Evolutionary conservation across 2,329 filamentous ascomycete genomes (phyloP).

Genomic region (Lecanicillium sp.): DNA sequence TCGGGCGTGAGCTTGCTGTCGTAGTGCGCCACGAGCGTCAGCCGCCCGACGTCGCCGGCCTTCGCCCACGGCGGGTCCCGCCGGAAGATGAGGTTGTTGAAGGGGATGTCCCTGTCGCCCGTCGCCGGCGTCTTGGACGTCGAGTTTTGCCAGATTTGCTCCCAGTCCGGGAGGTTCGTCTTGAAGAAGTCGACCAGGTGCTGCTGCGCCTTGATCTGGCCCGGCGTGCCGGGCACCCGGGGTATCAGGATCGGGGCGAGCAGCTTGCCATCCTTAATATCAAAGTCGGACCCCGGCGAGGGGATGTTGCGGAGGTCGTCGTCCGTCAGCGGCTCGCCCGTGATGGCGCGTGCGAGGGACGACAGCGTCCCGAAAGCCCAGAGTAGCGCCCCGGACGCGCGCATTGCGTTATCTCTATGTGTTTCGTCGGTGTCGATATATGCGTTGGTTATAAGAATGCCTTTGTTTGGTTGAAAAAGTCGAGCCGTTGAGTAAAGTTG

Average conservation of each 20-base stretch:
- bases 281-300: conserved; percentile 66
- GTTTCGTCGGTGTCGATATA: too few relatives aligned
- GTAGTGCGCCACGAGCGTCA: conserved; percentile 91
- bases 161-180: conserved; percentile 70
- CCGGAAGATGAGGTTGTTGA: conserved; percentile 78
- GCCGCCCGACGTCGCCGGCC: conserved; percentile 66
- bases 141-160: conserved; percentile 80
- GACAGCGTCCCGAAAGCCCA: conserved; percentile 12
- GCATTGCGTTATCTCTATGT: too few relatives aligned
- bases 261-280: conserved; percentile 68
- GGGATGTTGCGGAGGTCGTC: conserved; percentile 66
- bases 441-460: too few relatives aligned
- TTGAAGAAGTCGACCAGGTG: conserved; percentile 84
- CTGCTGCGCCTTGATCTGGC: conserved; percentile 63
- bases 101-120: conserved; percentile 65
- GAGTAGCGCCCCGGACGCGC: conserved; percentile 2
- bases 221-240: conserved; percentile 80
- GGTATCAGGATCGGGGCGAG: conserved; percentile 82
- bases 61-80: conserved; percentile 80
- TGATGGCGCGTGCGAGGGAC: conserved; percentile 24
- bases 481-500: too few relatives aligned
- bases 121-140: conserved; percentile 75
- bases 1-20: conserved; percentile 75
- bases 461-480: too few relatives aligned
- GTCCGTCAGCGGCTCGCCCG: conserved; percentile 60